These are phyloP conservation scores for Barnettozyma sucrosica DNA, from an alignment of 805 yeast genomes.

Conservation along the genomic window DNA sequence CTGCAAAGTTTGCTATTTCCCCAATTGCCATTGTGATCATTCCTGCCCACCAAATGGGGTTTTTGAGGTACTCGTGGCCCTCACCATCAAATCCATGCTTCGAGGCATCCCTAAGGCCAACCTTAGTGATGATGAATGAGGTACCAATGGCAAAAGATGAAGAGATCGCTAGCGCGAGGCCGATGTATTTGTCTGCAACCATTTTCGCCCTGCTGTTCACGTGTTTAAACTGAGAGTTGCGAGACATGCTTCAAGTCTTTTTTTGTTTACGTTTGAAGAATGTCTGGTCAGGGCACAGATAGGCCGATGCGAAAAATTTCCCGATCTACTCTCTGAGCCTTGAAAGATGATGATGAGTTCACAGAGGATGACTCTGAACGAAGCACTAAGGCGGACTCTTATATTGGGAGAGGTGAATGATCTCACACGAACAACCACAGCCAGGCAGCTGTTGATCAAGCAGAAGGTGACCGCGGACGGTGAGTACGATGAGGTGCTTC, in stretches of 20 bases:
- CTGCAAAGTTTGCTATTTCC: conserved; percentile 88
- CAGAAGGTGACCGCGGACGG: conserved; percentile 10
- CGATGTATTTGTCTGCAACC: conserved; percentile 80
- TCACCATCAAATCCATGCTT: conserved; percentile 61
- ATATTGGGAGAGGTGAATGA: not conserved
- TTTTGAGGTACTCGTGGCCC: conserved; percentile 71
- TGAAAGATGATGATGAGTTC: not conserved
- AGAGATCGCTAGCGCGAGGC: conserved; percentile 80
- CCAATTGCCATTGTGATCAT: conserved; percentile 88
- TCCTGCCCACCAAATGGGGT: conserved; percentile 94
- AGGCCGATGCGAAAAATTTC: not conserved
- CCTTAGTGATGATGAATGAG: conserved; percentile 83
- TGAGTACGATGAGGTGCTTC: conserved; percentile 14
- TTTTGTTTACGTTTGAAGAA: not conserved
- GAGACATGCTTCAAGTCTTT: not conserved
- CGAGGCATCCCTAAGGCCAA: conserved; percentile 72
- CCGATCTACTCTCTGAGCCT: not conserved
- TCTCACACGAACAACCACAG: not conserved
- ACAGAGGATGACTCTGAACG: not conserved
- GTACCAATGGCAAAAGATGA: conserved; percentile 88
- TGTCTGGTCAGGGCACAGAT: not conserved
- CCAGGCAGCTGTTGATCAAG: conserved; percentile 12
- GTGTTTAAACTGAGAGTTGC: not conserved
- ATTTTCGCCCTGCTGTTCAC: conserved; percentile 7
- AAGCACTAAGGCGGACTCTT: not conserved